Evolutionary conservation across 179 eudicot species (phyloP), one percentile per base, ranked within the genome.

Genomic region (Kewa caespitosa): DNA sequence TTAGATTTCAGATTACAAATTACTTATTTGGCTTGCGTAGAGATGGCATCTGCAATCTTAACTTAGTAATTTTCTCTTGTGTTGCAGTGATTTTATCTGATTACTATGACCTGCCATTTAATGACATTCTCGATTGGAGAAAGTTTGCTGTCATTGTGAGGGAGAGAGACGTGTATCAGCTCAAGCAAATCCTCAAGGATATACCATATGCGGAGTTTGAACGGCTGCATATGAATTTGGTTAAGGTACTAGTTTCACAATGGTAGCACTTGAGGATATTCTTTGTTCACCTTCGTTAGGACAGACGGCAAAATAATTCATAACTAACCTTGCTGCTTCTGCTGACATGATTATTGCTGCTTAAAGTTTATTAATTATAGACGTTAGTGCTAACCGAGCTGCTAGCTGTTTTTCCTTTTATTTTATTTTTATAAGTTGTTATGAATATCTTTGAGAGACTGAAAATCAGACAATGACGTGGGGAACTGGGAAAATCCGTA

Each of bases 71-170:
- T 70, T 27, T 50, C 36, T 36, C 30, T 73, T n/a, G 57, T 34
- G 36, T 81, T n/a, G 83, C 96, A 95, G 97, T 95, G 46, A 95
- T 95, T 61, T 79, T 95, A 62, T 95, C 99, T 23, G 87, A 91
- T 83, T 93, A 89, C 81, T 95, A 95, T 73, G 98, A 95, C 55
- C 85, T 93, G 72, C 98, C 99, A 38, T 93, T 95, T 85, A 93
- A 90, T 62, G 98, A 90, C 81, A 87, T 95, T 63, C 81, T 95
- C 20, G 85, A 93, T 83, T 95, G 98, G 99, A 74, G 78, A 33
- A 91, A 91, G 78, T 95, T 95, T 78, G 74, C 96, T 61, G 89
- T 91, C 43, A 67, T 93, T 59, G 81, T 91, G 63, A 89, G 86
- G 83, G 98, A 93, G 90, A 89, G 75, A 59, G 99, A 95, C 79